A percentile compares a stretch with the other conserved stretches of the same genome.
phyloP scores from a whole-genome alignment of 768 basidiomycete genomes.

The Mrakia frigida region DNA sequence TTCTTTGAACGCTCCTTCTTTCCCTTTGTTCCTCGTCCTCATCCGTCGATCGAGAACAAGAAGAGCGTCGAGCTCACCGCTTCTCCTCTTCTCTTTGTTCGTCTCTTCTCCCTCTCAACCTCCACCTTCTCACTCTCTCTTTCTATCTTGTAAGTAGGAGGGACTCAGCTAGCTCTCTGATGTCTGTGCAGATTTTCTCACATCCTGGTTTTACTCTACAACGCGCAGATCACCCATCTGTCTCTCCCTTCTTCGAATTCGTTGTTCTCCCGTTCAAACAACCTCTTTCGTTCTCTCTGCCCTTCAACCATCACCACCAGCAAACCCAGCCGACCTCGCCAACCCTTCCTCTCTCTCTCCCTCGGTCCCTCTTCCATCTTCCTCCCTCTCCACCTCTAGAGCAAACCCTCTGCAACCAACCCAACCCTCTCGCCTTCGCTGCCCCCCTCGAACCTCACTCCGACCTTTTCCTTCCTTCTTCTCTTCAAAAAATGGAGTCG shows the following conservation, averaged over 20 bases:
- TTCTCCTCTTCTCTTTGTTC: too few relatives aligned
- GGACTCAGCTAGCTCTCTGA: too few relatives aligned
- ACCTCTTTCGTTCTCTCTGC: not conserved
- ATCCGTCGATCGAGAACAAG: too few relatives aligned
- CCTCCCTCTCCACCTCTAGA: conserved; percentile 2
- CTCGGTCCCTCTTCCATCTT: not conserved
- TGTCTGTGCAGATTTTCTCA: too few relatives aligned
- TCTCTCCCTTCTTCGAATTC: not conserved
- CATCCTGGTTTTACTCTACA: too few relatives aligned
- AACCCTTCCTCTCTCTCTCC: not conserved
- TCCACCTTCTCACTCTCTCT: too few relatives aligned
- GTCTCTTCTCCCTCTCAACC: too few relatives aligned
- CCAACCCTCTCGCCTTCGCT: not conserved
- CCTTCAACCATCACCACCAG: not conserved
- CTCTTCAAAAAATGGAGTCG: conserved; percentile 11
- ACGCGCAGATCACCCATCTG: too few relatives aligned
- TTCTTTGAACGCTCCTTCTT: too few relatives aligned
- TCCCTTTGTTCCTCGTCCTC: too few relatives aligned
- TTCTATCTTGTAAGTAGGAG: too few relatives aligned
- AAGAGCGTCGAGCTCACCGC: too few relatives aligned
- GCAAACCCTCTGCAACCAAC: not conserved
- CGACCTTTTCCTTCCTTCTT: not conserved
- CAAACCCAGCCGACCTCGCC: not conserved
- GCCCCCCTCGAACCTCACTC: not conserved
- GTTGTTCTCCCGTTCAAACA: not conserved